Conservation (phyloP, 768 basidiomycete genomes). For the Collybiopsis confluens region DNA sequence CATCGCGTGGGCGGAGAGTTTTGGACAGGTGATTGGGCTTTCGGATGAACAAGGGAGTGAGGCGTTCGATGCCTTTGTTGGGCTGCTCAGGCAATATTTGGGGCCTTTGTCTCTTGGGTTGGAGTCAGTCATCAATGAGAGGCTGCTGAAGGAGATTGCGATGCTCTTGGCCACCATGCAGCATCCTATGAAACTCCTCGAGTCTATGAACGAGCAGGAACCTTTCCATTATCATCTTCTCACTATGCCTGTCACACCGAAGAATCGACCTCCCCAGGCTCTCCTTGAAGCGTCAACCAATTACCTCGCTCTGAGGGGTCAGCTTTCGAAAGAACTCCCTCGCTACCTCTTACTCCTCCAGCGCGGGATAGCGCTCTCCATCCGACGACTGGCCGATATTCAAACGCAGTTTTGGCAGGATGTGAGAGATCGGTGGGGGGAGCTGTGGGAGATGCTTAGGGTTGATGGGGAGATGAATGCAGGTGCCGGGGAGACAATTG, state of each 20-base stretch:
- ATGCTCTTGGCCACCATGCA: slow-evolving; percentile 55
- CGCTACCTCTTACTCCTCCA: slow-evolving; percentile 54
- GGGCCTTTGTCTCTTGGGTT: slow-evolving; percentile 49
- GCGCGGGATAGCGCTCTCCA: slow-evolving; percentile 49
- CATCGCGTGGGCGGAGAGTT: slow-evolving; percentile 58
- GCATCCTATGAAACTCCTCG: slow-evolving; percentile 61
- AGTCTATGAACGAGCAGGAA: slow-evolving; percentile 69
- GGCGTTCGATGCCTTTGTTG: slow-evolving; percentile 69
- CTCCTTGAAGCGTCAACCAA: slow-evolving; percentile 72
- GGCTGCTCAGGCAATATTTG: slow-evolving; percentile 50
- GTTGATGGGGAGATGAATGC: slow-evolving; percentile 69
- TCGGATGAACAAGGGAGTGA: slow-evolving; percentile 43
- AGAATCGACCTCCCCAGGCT: slow-evolving; percentile 62
- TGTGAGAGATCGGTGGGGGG: slow-evolving; percentile 63
- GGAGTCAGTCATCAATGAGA: slow-evolving; percentile 47
- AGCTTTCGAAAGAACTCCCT: slow-evolving; percentile 70
- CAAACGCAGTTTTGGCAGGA: slow-evolving; percentile 60
- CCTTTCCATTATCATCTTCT: slow-evolving; percentile 70
- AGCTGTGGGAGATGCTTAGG: slow-evolving; percentile 81
- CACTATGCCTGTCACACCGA: slow-evolving; percentile 55
- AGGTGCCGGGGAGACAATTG: slow-evolving; percentile 62
- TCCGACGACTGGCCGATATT: slow-evolving; percentile 48
- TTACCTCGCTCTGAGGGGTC: slow-evolving; percentile 72
- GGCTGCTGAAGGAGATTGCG: slow-evolving; percentile 54
- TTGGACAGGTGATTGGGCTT: slow-evolving; percentile 66